Base-by-base conservation (phyloP, 2,329 filamentous ascomycete genomes). In the Seiridium cupressi region DNA sequence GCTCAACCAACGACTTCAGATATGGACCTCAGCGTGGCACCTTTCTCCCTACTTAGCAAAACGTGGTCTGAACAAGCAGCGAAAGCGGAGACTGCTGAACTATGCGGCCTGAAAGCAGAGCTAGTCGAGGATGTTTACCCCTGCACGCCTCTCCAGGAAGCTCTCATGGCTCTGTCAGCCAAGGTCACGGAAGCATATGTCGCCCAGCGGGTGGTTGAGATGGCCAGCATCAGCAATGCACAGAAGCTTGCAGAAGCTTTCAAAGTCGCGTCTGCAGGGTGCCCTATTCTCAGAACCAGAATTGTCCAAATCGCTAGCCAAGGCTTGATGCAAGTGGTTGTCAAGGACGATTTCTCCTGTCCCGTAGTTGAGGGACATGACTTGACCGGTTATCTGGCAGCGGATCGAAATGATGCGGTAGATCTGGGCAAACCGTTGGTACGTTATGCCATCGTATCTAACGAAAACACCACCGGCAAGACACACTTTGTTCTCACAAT, bases 101-200 rank as follows among this genome's bases (percentile, higher is more conserved):
- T 79, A 5, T 82, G 81, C 61, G 70, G 65, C 3, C 65, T 80
- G 8, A 67, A 70, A 1, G 60, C 69, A 5, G 71, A 69, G 0
- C 55, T 42, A 0, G 69, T 84, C 4, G 79, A 83, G 54, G 82
- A 86, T 60, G 68, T 83, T 0, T 86, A 84, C 58, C 82, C 83
- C 1, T 84, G 81, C 69, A 82, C 81, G 0, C 78, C 82, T 0
- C 71, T 84, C 1, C 83, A 86, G 61, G 82, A 84, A 65, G 81
- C 79, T 1, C 74, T 86, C 2, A 79, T 86, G 73, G 80, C 82
- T 0, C 68, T 85, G 5, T 81, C 82, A 2, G 75, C 77, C 60
- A 82, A 81, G 65, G 73, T 79, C 32, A 74, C 76, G 40, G 82
- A 81, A 47, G 78, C 80, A 0, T 86, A 85, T 46, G 76, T 86